phyloP scores from a whole-genome alignment of 2,329 filamentous ascomycete species.

The Aspergillus unguis region DNA sequence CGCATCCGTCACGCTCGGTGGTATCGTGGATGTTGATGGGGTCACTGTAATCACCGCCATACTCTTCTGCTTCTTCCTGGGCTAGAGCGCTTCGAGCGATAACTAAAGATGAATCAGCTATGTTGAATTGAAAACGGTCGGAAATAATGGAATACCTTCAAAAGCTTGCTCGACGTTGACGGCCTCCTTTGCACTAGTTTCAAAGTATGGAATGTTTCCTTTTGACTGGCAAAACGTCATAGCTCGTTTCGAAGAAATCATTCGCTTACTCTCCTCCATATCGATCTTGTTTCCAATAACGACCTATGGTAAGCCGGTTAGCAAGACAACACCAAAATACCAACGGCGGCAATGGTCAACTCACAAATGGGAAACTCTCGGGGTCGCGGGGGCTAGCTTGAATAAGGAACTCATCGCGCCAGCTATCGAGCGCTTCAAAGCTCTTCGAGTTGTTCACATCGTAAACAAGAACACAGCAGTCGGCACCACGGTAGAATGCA shows the following conservation, averaged over 20 bases:
- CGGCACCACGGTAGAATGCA: constrained; percentile 93
- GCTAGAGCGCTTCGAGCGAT: constrained; percentile 93
- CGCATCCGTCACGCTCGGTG: constrained; percentile 86
- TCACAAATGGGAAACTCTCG: constrained; percentile 94
- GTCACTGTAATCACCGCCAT: constrained; percentile 94
- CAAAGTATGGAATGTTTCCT: constrained; percentile 96
- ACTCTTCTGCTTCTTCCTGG: constrained; percentile 97
- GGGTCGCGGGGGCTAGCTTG: constrained; percentile 95
- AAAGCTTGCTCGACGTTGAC: constrained; percentile 94
- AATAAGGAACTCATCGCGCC: constrained; percentile 97
- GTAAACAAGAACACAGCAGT: constrained; percentile 97
- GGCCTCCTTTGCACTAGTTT: constrained; percentile 98
- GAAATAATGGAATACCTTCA: constrained; percentile 52
- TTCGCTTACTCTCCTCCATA: constrained; percentile 94
- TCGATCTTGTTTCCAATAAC: constrained; percentile 99
- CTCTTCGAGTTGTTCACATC: constrained; percentile 99
- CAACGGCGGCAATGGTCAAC: constrained; percentile 33
- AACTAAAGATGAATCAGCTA: constrained; percentile 52
- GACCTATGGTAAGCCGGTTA: constrained; percentile 53
- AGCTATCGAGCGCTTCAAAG: constrained; percentile 96
- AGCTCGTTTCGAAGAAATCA: constrained; percentile 92
- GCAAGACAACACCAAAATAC: not conserved
- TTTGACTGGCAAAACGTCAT: constrained; percentile 98
- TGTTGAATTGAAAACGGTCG: not conserved
- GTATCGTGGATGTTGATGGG: constrained; percentile 98